Percentiles rank a stretch among this genome's conserved stretches.
Conservation (phyloP, 257 asterid species). For the Jasminum sambac region DNA sequence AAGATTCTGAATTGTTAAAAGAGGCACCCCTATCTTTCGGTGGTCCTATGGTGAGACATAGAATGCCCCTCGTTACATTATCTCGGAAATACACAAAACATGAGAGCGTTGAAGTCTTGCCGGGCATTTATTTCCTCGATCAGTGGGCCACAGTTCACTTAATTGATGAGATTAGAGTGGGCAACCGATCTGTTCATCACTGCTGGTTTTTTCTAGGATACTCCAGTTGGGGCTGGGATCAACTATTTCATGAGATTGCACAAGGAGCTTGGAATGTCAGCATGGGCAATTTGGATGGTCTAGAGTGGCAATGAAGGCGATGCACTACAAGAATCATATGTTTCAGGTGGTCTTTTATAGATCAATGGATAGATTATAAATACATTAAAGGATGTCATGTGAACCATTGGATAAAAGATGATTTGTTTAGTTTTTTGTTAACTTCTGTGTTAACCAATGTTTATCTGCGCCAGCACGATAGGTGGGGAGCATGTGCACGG, state of each 20-base stretch:
- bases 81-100: constrained; percentile 42
- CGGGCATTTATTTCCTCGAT: constrained; percentile 57
- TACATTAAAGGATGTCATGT: not conserved
- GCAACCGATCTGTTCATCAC: constrained; percentile 53
- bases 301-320: constrained; percentile 58
- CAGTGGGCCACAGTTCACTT: constrained; percentile 45
- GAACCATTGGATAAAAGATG: not conserved
- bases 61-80: constrained; percentile 79
- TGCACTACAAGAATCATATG: not conserved
- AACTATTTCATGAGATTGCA: constrained; percentile 70
- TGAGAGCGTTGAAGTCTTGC: constrained; percentile 46
- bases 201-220: constrained; percentile 82
- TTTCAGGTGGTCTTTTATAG: not conserved
- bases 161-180: constrained; percentile 55
- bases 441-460: not conserved
- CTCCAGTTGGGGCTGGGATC: constrained; percentile 86
- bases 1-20: constrained; percentile 49
- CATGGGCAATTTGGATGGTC: constrained; percentile 38
- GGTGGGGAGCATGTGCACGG: too few relatives aligned
- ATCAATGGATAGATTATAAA: not conserved
- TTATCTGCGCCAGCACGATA: too few relatives aligned
- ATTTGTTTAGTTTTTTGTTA: not conserved
- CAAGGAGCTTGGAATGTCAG: constrained; percentile 86
- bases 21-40: constrained; percentile 74
- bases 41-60: constrained; percentile 75